Conservation (phyloP, 2,329 filamentous ascomycete species). For the Aphanocladium album region DNA sequence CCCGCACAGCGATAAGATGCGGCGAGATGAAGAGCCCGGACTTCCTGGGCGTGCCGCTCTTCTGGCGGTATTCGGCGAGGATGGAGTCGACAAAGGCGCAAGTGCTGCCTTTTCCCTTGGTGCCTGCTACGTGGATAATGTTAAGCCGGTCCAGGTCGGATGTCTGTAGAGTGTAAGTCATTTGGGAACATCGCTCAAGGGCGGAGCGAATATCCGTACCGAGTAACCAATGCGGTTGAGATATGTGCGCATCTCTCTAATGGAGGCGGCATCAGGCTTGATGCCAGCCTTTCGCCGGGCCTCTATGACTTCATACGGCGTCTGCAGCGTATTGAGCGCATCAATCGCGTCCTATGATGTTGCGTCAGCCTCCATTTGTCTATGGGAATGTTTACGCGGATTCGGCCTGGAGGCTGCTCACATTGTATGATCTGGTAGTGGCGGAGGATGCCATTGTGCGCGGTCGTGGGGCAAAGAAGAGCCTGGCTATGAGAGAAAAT, state of each 20-base stretch:
- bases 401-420: slow-evolving; percentile 15
- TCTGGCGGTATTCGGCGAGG: slow-evolving; percentile 45
- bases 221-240: slow-evolving; percentile 73
- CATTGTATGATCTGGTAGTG: slow-evolving; percentile 33
- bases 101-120: slow-evolving; percentile 72
- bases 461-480: slow-evolving; percentile 3
- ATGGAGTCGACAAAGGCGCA: slow-evolving; percentile 64
- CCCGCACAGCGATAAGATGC: slow-evolving; percentile 61
- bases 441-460: slow-evolving; percentile 6
- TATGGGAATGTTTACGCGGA: no score
- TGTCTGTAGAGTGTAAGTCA: slow-evolving; percentile 21
- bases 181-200: not conserved
- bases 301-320: slow-evolving; percentile 76
- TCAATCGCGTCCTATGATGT: slow-evolving; percentile 69
- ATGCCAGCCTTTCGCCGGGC: slow-evolving; percentile 70
- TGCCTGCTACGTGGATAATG: slow-evolving; percentile 66
- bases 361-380: not conserved
- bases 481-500: slow-evolving; percentile 19
- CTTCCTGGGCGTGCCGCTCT: slow-evolving; percentile 32
- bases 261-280: slow-evolving; percentile 62
- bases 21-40: slow-evolving; percentile 65
- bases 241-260: slow-evolving; percentile 77
- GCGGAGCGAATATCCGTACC: slow-evolving; percentile 25
- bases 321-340: slow-evolving; percentile 85
- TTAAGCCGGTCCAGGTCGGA: slow-evolving; percentile 56